phyloP scores from a whole-genome alignment of 2,329 filamentous ascomycete species.

The Ceratocystis variospora region DNA sequence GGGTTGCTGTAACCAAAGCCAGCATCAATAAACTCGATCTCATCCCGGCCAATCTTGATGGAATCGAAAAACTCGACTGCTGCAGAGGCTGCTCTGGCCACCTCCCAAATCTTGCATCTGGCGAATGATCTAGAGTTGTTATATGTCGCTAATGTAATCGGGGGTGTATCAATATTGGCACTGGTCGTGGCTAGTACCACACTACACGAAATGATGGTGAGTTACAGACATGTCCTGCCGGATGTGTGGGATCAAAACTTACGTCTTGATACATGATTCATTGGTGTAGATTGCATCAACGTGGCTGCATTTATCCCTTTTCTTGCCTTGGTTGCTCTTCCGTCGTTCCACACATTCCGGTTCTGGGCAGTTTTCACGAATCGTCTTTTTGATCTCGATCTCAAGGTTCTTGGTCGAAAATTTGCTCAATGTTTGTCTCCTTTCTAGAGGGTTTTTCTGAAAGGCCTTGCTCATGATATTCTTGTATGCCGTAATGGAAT shows the following conservation, averaged over 20 bases:
- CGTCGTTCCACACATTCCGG: not conserved
- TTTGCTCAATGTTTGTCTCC: not conserved
- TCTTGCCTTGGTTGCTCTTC: not conserved
- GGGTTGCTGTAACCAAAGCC: constrained; percentile 27
- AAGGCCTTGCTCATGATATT: not conserved
- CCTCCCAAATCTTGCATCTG: constrained; percentile 24
- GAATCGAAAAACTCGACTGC: constrained; percentile 25
- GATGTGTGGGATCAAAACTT: not conserved
- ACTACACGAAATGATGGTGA: not conserved
- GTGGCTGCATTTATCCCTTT: not conserved
- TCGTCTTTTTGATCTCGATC: not conserved
- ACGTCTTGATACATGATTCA: not conserved
- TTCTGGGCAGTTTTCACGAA: not conserved
- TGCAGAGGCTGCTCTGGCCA: constrained; percentile 24
- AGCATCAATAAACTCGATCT: constrained; percentile 25
- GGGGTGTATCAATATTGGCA: constrained; percentile 14
- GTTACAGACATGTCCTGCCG: not conserved
- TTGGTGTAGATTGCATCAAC: not conserved
- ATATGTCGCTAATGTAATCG: constrained; percentile 24
- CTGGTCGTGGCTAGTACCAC: not conserved
- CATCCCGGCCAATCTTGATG: constrained; percentile 23
- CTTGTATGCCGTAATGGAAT: not conserved
- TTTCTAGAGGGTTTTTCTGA: too few relatives aligned
- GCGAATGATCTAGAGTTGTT: constrained; percentile 20
- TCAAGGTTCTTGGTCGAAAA: not conserved